Evolutionary conservation across 108 stramenopile genomes (phyloP).

Genomic region (Nitzschia putrida): DNA sequence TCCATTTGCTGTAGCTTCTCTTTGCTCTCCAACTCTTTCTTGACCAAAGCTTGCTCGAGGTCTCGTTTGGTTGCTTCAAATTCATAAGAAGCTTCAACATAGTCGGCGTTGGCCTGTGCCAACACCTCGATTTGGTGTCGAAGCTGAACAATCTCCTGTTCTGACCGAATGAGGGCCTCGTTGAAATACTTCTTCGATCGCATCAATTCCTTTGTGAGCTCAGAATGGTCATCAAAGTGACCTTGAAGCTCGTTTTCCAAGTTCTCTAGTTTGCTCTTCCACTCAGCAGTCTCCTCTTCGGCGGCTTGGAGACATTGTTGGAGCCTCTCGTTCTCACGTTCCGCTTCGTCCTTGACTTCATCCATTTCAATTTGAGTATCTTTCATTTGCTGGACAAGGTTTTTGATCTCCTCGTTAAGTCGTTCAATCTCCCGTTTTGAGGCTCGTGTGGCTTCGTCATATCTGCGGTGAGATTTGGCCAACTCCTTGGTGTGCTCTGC

Average conservation of each 20-base stretch:
- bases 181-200: constrained; percentile 14
- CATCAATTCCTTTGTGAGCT: constrained; percentile 10
- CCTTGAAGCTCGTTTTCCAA: constrained; percentile 7
- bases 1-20: background rate
- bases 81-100: background rate
- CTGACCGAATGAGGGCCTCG: constrained; percentile 18
- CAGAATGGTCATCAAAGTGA: background rate
- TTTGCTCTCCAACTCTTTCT: background rate
- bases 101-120: constrained; percentile 2
- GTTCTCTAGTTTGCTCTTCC: constrained; percentile 1
- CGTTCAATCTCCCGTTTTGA: constrained; percentile 13
- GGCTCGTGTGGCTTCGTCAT: background rate
- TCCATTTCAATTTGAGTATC: background rate
- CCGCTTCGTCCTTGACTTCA: background rate
- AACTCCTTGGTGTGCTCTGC: constrained; percentile 14
- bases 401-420: constrained; percentile 7
- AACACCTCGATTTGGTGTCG: constrained; percentile 8
- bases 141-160: constrained; percentile 11
- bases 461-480: constrained; percentile 4
- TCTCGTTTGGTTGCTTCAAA: background rate
- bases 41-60: background rate
- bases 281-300: background rate
- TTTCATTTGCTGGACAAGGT: background rate
- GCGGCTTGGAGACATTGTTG: background rate
- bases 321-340: background rate